Evolutionary conservation across 371 early-diverging fungal species (phyloP), one percentile per base, ranked within the genome.

Genomic region (Mortierella sp.): DNA sequence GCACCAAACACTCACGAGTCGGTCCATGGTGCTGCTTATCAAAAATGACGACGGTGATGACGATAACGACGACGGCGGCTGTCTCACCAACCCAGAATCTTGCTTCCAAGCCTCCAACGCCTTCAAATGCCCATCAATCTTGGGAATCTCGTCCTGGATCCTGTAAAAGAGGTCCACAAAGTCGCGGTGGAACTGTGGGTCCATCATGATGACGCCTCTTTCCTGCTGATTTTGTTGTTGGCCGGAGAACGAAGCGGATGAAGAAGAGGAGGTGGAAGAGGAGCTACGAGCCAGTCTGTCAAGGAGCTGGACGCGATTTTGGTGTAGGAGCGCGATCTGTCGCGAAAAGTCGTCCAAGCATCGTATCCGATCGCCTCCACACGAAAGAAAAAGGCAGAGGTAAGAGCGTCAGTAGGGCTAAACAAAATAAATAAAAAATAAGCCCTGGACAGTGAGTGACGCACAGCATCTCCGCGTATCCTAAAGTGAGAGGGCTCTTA

Each of bases 111-210:
- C 28, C 31, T 19, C 19, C 31, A 75, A 44, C n/a, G 75, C 67
- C 28, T 69, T 76, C 69, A 80, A n/a, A 34, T 72, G 46, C 21
- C 51, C 67, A 19, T 80, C 64, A 11, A 75, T 31, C 31, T 53
- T 75, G 0, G 72, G 80, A 14, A 72, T 28, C 26, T 75, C 67
- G n/a, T 69, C 46, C 40, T 80, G 80, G 5, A 80, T 80, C 51
- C 24, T 51, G 24, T 72, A 48, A 19, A 76, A 76, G n/a, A 80
- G 64, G 6, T 34, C 72, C 37, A 75, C 76, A 57, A 80, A 75
- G 50, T 80, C 80, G 31, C 72, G 59, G 16, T 80, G 80, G 46
- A 72, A 72, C 5, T 75, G 72, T 19, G 71, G 76, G 8, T 76
- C 64, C 76, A 80, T 72, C 2, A 80, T 10, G 5, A 80, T 74